Percentiles rank a stretch among this genome's conserved stretches.
Evolutionary conservation across 768 basidiomycete genomes (phyloP).

Genomic region (Omphalotus guepiniiformis): DNA sequence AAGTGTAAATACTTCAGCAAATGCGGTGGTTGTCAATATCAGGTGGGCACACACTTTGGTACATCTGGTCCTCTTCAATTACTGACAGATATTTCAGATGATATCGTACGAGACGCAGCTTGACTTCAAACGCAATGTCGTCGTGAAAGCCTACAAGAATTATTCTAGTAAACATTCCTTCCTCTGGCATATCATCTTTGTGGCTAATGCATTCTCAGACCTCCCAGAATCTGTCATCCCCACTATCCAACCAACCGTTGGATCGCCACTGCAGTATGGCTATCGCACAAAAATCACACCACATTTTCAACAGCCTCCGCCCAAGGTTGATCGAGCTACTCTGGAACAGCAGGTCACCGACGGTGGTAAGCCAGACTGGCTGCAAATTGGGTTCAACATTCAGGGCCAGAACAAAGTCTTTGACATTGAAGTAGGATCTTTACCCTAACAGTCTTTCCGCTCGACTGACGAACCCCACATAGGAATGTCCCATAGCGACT

Average conservation of each 20-base stretch:
- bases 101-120: slow-evolving; percentile 85
- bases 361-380: slow-evolving; percentile 52
- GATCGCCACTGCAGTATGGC: slow-evolving; percentile 84
- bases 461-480: not conserved
- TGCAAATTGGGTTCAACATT: slow-evolving; percentile 87
- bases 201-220: slow-evolving; percentile 32
- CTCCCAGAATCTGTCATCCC: slow-evolving; percentile 59
- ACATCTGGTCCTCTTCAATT: not conserved
- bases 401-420: slow-evolving; percentile 69
- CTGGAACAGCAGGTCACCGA: slow-evolving; percentile 19
- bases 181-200: slow-evolving; percentile 4
- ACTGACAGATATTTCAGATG: slow-evolving; percentile 45
- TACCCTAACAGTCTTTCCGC: not conserved
- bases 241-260: slow-evolving; percentile 63
- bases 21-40: slow-evolving; percentile 94
- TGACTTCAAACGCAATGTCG: slow-evolving; percentile 79
- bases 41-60: slow-evolving; percentile 40
- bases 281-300: slow-evolving; percentile 98
- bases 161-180: slow-evolving; percentile 48
- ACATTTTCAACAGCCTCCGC: slow-evolving; percentile 82
- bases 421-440: slow-evolving; percentile 80
- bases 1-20: slow-evolving; percentile 84
- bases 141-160: slow-evolving; percentile 77
- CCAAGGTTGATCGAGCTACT: slow-evolving; percentile 19
- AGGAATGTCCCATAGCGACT: slow-evolving; percentile 94